Percentiles rank a stretch among this genome's conserved stretches.
Evolutionary conservation across 139 green algal species (phyloP).

Genomic region (Limnomonas spitsbergensis): DNA sequence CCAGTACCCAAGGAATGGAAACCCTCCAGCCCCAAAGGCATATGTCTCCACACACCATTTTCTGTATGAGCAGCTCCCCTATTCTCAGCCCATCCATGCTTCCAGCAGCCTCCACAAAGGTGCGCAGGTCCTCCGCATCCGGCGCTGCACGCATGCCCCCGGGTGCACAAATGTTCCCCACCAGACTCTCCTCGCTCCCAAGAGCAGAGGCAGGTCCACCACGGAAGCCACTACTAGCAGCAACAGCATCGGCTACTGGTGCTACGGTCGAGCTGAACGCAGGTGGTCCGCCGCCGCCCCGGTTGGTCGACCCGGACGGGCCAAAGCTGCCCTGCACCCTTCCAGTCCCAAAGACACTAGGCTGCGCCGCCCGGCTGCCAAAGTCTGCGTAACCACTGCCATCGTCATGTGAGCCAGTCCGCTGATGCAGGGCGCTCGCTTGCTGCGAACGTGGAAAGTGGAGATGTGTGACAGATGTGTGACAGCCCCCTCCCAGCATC

Average conservation of each 20-base stretch:
- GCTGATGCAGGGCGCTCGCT: neutral
- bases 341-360: neutral
- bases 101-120: constrained; percentile 64
- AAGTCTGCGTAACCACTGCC: constrained; percentile 2
- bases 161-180: constrained; percentile 58
- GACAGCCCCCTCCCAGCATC: no score
- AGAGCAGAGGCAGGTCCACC: constrained; percentile 24
- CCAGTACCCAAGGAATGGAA: neutral
- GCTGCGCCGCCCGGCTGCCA: neutral
- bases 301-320: neutral
- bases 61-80: constrained; percentile 57
- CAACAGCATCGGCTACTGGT: neutral
- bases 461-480: no score
- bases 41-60: constrained; percentile 54
- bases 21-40: neutral
- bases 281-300: neutral
- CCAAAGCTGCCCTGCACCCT: neutral
- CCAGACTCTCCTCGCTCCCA: constrained; percentile 45
- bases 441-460: no score
- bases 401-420: neutral
- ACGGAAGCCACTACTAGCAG: neutral
- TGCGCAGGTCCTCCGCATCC: constrained; percentile 50
- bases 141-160: constrained; percentile 63
- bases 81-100: constrained; percentile 59
- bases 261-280: neutral